Evolutionary conservation across 306 rosid species (phyloP), one percentile per base, ranked within the genome.

Genomic region (Cicer pinnatifidum): DNA sequence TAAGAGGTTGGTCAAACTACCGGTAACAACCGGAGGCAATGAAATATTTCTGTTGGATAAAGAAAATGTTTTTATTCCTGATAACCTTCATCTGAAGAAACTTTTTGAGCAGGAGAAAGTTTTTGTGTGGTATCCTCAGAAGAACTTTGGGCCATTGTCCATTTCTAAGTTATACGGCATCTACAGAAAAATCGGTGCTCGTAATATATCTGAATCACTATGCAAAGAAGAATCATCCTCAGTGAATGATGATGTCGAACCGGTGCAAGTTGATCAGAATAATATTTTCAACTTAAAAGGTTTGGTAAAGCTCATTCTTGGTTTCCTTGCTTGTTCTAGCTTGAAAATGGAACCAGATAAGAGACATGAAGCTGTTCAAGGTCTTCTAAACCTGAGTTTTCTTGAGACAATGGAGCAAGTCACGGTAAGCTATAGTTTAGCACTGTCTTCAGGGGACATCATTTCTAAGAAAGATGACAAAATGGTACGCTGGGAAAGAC

Each of bases 111-210:
- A 72, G 17, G 47, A 52, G 71, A 84, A 44, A 2, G 23, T 90
- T n/a, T 90, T 92, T 77, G 96, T 88, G 11, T 92, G 96, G 94
- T 84, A 76, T 80, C 96, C 94, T 65, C 85, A 57, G 52, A 76
- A 78, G 23, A 81, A 81, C 67, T 15, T 76, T 79, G 78, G 71
- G 23, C 78, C 76, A 46, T 58, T 77, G 38, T 63, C 85, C n/a
- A 71, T 87, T 38, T 51, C 70, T 5, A 47, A 77, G 23, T 59
- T 87, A 73, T 81, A 87, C 52, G 89, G 76, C 46, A 68, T 88
- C 4, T 92, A 85, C 75, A 72, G 73, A 62, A 80, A 82, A 40
- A 41, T 28, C 0, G 35, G 35, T 56, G 92, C 84, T 61, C 78
- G 69, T 6, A 73, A 75, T 1, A 86, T 87, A 51, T 91, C 95